Percentiles rank a stretch among this genome's conserved stretches.
Conservation (phyloP, 768 basidiomycete genomes). For the Hericium coralloides region DNA sequence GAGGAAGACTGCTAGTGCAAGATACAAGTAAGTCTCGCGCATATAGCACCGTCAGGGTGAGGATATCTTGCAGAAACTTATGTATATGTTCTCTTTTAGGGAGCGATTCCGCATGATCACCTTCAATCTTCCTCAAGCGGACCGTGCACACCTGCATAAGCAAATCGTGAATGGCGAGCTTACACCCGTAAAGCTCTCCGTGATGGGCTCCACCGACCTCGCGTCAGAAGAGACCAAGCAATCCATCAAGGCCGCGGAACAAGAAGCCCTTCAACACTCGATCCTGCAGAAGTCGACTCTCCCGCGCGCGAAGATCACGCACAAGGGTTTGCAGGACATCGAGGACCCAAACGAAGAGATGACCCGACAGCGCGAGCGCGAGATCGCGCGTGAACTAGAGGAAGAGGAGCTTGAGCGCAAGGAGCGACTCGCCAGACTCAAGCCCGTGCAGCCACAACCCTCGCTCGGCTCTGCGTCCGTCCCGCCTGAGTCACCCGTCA, state of each 20-base stretch:
- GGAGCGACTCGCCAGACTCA: constrained; percentile 57
- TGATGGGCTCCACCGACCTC: constrained; percentile 83
- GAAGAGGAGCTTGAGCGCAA: constrained; percentile 53
- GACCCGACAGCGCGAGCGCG: constrained; percentile 27
- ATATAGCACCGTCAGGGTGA: not conserved
- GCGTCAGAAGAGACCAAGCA: constrained; percentile 82
- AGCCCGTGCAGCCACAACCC: constrained; percentile 23
- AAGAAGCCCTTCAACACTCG: constrained; percentile 77
- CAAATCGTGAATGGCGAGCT: constrained; percentile 65
- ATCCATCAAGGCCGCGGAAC: constrained; percentile 73
- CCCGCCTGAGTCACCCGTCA: constrained; percentile 64
- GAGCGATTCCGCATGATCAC: constrained; percentile 86
- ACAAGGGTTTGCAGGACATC: constrained; percentile 88
- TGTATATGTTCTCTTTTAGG: constrained; percentile 28
- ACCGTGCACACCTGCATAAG: constrained; percentile 71
- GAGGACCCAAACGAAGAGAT: constrained; percentile 56
- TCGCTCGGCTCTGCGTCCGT: constrained; percentile 37
- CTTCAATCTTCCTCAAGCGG: constrained; percentile 80
- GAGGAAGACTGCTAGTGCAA: constrained; percentile 51
- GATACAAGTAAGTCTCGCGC: constrained; percentile 63
- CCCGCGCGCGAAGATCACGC: constrained; percentile 77
- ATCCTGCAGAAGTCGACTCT: constrained; percentile 65
- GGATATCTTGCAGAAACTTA: not conserved
- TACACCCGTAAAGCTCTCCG: constrained; percentile 61
- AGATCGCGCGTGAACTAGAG: constrained; percentile 52